phyloP scores from a whole-genome alignment of 257 asterid species.

The Craterostigma plantagineum region DNA sequence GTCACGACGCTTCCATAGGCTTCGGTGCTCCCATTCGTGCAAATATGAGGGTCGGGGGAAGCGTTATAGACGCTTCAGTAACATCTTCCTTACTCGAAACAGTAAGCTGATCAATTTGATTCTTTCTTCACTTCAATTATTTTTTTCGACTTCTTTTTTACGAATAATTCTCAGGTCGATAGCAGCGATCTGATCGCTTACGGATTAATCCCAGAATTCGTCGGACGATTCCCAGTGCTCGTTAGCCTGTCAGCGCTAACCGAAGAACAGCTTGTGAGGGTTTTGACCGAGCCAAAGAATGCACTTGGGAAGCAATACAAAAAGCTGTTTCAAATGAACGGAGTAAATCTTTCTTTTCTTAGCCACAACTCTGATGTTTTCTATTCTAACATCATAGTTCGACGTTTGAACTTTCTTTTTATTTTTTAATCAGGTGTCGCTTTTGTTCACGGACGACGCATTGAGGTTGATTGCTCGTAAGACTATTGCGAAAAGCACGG shows the following conservation, averaged over 20 bases:
- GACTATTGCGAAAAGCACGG: slow-evolving; percentile 71
- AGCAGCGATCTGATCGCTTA: slow-evolving; percentile 92
- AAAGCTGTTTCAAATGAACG: too few species aligned
- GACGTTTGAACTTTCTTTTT: too few species aligned
- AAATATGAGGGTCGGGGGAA: slow-evolving; percentile 76
- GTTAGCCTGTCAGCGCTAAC: slow-evolving; percentile 84
- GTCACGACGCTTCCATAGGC: slow-evolving; percentile 91
- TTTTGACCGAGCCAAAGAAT: slow-evolving; percentile 3
- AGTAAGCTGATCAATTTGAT: slow-evolving; percentile 36
- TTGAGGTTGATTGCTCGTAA: slow-evolving; percentile 66
- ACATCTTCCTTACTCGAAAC: slow-evolving; percentile 82
- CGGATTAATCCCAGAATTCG: slow-evolving; percentile 91
- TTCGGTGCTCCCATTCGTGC: slow-evolving; percentile 91
- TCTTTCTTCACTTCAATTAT: too few species aligned
- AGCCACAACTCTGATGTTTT: too few species aligned
- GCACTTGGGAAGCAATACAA: too few species aligned
- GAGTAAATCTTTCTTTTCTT: too few species aligned
- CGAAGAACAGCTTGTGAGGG: slow-evolving; percentile 93
- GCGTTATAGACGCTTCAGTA: slow-evolving; percentile 56
- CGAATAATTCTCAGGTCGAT: slow-evolving; percentile 42
- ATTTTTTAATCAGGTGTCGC: slow-evolving; percentile 36
- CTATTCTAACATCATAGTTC: too few species aligned
- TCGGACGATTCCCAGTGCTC: slow-evolving; percentile 85
- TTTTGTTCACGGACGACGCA: slow-evolving; percentile 72
- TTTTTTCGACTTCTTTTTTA: too few species aligned